Conservation (phyloP, 495 filamentous ascomycete species). For the Neurospora hispaniola region DNA sequence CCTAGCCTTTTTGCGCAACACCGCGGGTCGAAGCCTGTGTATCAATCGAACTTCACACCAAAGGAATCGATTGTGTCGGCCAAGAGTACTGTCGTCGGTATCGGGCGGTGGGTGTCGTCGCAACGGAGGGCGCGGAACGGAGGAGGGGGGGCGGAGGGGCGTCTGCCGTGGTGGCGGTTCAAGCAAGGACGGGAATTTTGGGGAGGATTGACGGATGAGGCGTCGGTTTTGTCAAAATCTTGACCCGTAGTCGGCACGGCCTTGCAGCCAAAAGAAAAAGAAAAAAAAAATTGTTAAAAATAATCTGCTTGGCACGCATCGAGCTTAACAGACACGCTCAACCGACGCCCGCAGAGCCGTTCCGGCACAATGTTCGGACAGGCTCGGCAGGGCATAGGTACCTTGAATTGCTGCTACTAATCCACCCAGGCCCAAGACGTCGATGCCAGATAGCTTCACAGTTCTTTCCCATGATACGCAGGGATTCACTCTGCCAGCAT, state of each 20-base stretch:
- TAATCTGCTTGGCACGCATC: background rate
- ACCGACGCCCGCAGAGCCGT: slow-evolving; percentile 1
- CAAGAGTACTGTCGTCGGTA: background rate
- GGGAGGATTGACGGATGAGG: background rate
- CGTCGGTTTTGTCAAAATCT: background rate
- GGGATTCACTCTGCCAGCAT: background rate
- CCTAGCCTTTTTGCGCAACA: background rate
- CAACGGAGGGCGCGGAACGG: background rate
- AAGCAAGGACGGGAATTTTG: background rate
- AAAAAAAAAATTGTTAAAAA: background rate
- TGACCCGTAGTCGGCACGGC: slow-evolving; percentile 15
- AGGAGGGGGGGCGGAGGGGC: background rate
- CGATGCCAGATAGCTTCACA: background rate
- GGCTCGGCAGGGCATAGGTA: background rate
- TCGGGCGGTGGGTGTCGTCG: background rate
- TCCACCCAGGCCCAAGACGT: background rate
- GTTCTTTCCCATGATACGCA: background rate
- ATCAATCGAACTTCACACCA: background rate
- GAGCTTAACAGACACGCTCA: slow-evolving; percentile 1
- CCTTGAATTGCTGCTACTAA: no score
- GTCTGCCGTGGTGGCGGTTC: background rate
- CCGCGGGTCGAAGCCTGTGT: background rate
- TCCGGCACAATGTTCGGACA: slow-evolving; percentile 1
- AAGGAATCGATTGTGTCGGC: background rate
- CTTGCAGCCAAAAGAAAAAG: background rate